Evolutionary conservation across 345 rosid genomes (phyloP), one percentile per base, ranked within the genome.

Genomic region (Citrus trifoliata): DNA sequence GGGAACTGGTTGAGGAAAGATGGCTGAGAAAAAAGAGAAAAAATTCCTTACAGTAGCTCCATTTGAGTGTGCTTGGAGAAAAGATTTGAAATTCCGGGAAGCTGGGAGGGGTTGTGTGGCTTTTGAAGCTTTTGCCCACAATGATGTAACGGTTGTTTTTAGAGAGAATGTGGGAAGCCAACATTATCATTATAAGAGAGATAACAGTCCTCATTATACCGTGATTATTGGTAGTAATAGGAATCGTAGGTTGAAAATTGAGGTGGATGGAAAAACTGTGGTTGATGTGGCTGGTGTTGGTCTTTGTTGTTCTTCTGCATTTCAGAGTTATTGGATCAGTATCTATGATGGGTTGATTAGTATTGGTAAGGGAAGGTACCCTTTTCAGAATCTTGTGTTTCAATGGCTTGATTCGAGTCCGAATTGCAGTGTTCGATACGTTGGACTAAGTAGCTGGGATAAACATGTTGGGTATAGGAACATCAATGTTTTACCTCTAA

Each of bases 1-100:
- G 67, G 7, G 10, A 38, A 32, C 10, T 33, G 71, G n/a, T 35
- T 14, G 56, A 60, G 82, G 80, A 64, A 70, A 73, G 74, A 88
- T 86, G 91, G 82, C 82, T 67, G 89, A 83, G 71, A 88, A 55
- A 69, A 88, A 87, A 83, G 93, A 88, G 88, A 91, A 82, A 67
- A 92, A 88, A 80, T 90, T 88, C 76, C 87, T 94, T 67, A 94
- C 95, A 0, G 99, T 96, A n/a, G 97, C 97, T 70, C 98, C 99
- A 24, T 96, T 96, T 78, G 97, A 90, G 91, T 96, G 99, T 86
- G 98, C 98, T 67, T 96, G 99, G 98, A 90, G 94, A 67, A 87
- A 94, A 66, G 98, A 94, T 87, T 86, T 96, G 80, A 96, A 89
- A 84, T 96, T 94, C 81, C 86, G 81, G 73, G 95, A 94, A 82